These are phyloP conservation scores for Diutina catenulata DNA, from an alignment of 1,139 yeast genomes.

Conservation along the genomic window DNA sequence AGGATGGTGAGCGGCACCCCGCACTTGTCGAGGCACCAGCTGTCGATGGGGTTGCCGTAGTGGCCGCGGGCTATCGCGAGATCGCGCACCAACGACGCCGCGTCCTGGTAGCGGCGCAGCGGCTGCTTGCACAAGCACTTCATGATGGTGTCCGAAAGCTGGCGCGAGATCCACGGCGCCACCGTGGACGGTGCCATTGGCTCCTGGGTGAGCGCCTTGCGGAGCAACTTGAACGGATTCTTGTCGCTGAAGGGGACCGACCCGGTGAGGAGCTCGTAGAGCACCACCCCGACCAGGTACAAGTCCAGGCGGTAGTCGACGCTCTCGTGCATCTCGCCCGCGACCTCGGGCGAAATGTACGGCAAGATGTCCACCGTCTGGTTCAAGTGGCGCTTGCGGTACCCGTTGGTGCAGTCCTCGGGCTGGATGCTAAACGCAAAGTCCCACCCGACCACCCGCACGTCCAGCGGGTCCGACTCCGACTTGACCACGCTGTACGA, in stretches of 20 bases:
- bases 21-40: conserved; percentile 7
- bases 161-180: conserved; percentile 22
- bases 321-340: conserved; percentile 27
- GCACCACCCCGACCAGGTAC: conserved; percentile 38
- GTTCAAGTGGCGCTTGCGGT: conserved; percentile 17
- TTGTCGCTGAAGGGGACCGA: conserved; percentile 32
- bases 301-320: conserved; percentile 42
- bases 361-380: conserved; percentile 30
- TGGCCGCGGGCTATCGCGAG: conserved; percentile 15
- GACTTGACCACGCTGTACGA: conserved; percentile 23
- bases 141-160: conserved; percentile 30
- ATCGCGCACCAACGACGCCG: conserved; percentile 27
- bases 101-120: conserved; percentile 26
- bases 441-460: conserved; percentile 35
- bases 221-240: conserved; percentile 28
- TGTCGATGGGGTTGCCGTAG: conserved; percentile 8
- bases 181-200: conserved; percentile 31
- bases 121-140: conserved; percentile 34
- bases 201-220: conserved; percentile 30
- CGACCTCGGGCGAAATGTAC: conserved; percentile 41
- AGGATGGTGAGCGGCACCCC: not conserved
- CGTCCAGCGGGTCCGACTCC: conserved; percentile 15
- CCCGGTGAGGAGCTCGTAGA: conserved; percentile 38
- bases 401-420: conserved; percentile 30
- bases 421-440: conserved; percentile 31